Evolutionary conservation across 192 early-diverging fungal genomes (phyloP).

Genomic region (Backusella luteola): DNA sequence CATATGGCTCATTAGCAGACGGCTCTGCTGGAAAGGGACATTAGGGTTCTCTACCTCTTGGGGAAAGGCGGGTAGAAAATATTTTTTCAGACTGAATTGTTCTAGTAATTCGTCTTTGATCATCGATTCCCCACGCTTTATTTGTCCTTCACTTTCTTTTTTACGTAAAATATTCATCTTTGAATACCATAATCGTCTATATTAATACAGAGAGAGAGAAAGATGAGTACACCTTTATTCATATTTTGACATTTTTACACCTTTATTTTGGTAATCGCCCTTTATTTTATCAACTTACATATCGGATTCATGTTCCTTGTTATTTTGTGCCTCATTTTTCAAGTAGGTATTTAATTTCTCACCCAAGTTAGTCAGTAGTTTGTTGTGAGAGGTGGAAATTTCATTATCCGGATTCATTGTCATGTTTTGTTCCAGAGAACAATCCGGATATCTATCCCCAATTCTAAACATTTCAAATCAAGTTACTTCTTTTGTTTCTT

Average conservation of each 20-base stretch:
- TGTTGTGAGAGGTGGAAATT: conserved; percentile 15
- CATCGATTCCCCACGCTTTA: conserved; percentile 8
- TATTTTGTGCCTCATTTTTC: conserved; percentile 39
- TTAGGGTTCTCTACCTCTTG: conserved; percentile 46
- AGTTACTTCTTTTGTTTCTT: neutral
- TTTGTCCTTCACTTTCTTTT: conserved; percentile 1
- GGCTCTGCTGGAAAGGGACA: conserved; percentile 60
- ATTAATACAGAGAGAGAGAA: neutral
- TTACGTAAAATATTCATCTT: conserved; percentile 20
- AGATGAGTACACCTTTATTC: neutral
- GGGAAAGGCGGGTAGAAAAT: conserved; percentile 49
- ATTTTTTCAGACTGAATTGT: conserved; percentile 48
- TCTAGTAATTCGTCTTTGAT: conserved; percentile 20
- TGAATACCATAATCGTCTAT: conserved; percentile 26
- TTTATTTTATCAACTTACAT: conserved; percentile 15
- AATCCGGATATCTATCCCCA: conserved; percentile 59
- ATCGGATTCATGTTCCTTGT: conserved; percentile 19
- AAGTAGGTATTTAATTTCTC: conserved; percentile 48
- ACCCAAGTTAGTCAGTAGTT: conserved; percentile 27
- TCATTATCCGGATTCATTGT: conserved; percentile 30
- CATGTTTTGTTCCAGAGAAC: conserved; percentile 45
- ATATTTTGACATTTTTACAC: neutral
- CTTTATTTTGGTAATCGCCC: neutral
- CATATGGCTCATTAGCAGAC: conserved; percentile 76
- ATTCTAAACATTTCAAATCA: conserved; percentile 30